A percentile compares a stretch with the other conserved stretches of the same genome.
phyloP scores from a whole-genome alignment of 2,329 filamentous ascomycete species.

The Colletotrichum simmondsii region DNA sequence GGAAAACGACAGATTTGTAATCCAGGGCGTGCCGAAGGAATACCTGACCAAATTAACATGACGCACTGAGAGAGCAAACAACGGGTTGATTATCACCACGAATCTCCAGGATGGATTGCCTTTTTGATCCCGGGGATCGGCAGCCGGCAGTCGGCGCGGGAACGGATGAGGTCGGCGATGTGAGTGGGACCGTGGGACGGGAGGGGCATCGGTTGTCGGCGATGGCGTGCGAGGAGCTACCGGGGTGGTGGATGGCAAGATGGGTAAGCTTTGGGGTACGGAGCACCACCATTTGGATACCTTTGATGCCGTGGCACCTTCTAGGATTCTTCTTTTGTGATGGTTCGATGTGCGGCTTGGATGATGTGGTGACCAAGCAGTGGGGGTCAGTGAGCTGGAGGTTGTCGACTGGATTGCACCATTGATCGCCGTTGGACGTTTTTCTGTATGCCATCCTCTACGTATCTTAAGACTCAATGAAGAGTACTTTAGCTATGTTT shows the following conservation, averaged over 20 bases:
- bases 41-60: not conserved
- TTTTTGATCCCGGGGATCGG: not conserved
- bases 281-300: not conserved
- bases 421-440: not conserved
- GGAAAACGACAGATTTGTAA: not conserved
- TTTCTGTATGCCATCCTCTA: not conserved
- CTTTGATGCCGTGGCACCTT: not conserved
- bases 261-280: not conserved
- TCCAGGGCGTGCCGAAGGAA: not conserved
- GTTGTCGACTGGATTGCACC: not conserved
- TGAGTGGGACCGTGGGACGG: not conserved
- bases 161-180: slow-evolving; percentile 17
- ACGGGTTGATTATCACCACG: too few relatives aligned
- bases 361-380: not conserved
- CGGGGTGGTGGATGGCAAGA: slow-evolving; percentile 1
- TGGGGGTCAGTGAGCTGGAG: not conserved
- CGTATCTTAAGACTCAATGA: not conserved
- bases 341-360: not conserved
- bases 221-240: slow-evolving; percentile 30
- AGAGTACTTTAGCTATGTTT: not conserved
- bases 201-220: slow-evolving; percentile 26
- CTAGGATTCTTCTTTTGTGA: not conserved
- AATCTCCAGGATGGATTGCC: not conserved
- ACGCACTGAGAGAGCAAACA: too few relatives aligned
- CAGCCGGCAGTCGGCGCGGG: slow-evolving; percentile 29